Conservation (phyloP, 208 protist genomes). For the Naegleria lovaniensis region DNA sequence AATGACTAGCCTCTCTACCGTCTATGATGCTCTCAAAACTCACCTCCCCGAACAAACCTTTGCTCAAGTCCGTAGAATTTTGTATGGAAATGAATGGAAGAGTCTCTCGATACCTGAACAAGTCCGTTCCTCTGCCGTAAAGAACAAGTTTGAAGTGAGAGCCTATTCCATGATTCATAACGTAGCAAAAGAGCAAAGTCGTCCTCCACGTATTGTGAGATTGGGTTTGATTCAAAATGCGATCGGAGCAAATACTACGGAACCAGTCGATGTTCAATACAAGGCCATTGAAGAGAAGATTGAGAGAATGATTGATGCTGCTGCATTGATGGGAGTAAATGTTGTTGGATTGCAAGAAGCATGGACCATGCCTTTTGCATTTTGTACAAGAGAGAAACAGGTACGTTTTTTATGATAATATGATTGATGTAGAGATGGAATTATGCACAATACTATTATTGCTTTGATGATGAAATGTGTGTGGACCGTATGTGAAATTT, state of each 20-base stretch:
- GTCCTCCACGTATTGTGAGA: conserved; percentile 54
- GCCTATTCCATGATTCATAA: conserved; percentile 37
- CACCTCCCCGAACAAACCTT: conserved; percentile 41
- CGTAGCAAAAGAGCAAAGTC: conserved; percentile 43
- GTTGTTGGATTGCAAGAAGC: conserved; percentile 71
- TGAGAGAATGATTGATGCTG: conserved; percentile 53
- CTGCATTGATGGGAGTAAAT: conserved; percentile 58
- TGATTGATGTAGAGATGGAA: no score
- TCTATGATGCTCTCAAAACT: conserved; percentile 32
- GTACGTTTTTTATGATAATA: not conserved
- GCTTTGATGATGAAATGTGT: no score
- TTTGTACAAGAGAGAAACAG: conserved; percentile 23
- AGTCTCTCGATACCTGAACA: conserved; percentile 30
- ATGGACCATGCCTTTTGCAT: conserved; percentile 43
- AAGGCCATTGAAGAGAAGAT: conserved; percentile 56
- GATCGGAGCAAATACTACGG: conserved; percentile 55
- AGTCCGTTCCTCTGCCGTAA: not conserved
- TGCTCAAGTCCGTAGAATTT: conserved; percentile 39
- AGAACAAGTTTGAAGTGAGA: conserved; percentile 50
- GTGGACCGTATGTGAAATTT: not conserved
- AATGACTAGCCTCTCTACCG: conserved; percentile 20
- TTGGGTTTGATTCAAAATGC: conserved; percentile 68
- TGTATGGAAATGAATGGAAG: conserved; percentile 34
- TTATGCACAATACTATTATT: no score
- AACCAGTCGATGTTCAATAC: conserved; percentile 58